Evolutionary conservation across 129 eudicot genomes (phyloP), one percentile per base, ranked within the genome.

Genomic region (Tanacetum coccineum): DNA sequence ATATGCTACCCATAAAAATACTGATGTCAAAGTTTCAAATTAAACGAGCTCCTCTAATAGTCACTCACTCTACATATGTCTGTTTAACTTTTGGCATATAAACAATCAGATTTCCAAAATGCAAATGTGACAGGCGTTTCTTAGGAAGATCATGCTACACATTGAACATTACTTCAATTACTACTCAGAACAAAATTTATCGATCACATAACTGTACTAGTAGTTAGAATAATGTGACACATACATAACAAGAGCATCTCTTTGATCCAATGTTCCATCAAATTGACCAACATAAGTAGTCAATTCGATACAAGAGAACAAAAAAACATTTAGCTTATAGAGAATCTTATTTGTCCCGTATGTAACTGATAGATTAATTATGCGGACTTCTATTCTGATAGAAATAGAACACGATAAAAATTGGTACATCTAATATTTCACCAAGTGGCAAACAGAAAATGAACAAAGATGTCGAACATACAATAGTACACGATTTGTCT

Each of bases 401-500:
- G 39, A 32, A 32, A 32, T 32, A 32, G 7, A 32, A 32, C 39
- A 32, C 39, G 13, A 70, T 8, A 59, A 13, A 59, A 45, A 15
- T 46, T 4, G 13, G 51, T 32, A 40, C 42, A 30, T 71, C 13
- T 22, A 0, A 22, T 32, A 12, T 49, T 60, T 52, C 44, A 49
- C 22, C 18, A 25, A 62, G 19, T 22, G 28, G 64, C 36, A 42
- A 52, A 63, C 64, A 63, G 14, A 0, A 8, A 55, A 55, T 17
- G 49, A 56, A 74, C 19, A 73, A 87, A 65, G 66, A 74, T 57
- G 14, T 26, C 18, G 14, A 39, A 53, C 75, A 67, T 83, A 91
- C 97, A 82, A 91, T 81, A 8, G 88, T 64, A 75, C 82, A 77
- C 17, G 86, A 45, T 55, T 64, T 85, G 59, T 81, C 90, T 64